Base-by-base conservation (phyloP, 2,329 filamentous ascomycete species). In the Endoconidiophora polonica region DNA sequence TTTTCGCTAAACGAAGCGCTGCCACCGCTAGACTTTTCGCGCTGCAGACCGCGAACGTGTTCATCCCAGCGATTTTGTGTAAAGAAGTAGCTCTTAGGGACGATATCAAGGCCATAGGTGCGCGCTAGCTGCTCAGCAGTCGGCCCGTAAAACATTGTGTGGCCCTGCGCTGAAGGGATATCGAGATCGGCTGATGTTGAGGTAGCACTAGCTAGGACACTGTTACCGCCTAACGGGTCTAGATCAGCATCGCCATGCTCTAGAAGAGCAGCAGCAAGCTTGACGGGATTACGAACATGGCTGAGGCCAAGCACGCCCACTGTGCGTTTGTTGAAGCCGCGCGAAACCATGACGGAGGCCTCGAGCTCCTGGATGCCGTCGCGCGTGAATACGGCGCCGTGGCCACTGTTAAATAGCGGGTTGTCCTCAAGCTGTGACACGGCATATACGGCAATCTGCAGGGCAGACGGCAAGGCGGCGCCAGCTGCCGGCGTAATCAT, bases 321-420 rank as follows among this genome's bases (percentile, higher is more conserved):
- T 14, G 79, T 86, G 36, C 85, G 76, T 68, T 94, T 94, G 39
- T 77, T 73, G 51, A 70, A 69, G 0, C 81, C 82, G 24, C 72
- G 71, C 2, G 81, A 83, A 0, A 93, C 83, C 86, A 94, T 94
- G 47, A 94, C 76, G 6, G 79, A 84, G 1, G 85, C 84, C 65
- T 94, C 87, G 54, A 94, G 78, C 66, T 94, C 84, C 61, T 88
- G 87, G 55, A 79, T 74, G 16, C 87, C 88, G 56, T 82, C 79
- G 46, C 80, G 77, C 0, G 86, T 94, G 63, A 93, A 94, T 18
- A 94, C 86, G 46, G 86, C 84, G 48, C 88, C 88, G 58, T 79
- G 80, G 5, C 79, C 86, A 52, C 79, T 79, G 66, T 94, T 94
- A 72, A 91, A 94, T 3, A 93, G 74, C 2, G 81, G 73, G 59